Evolutionary conservation across 805 yeast species (phyloP).

Genomic region (Ogataea trehalophila): DNA sequence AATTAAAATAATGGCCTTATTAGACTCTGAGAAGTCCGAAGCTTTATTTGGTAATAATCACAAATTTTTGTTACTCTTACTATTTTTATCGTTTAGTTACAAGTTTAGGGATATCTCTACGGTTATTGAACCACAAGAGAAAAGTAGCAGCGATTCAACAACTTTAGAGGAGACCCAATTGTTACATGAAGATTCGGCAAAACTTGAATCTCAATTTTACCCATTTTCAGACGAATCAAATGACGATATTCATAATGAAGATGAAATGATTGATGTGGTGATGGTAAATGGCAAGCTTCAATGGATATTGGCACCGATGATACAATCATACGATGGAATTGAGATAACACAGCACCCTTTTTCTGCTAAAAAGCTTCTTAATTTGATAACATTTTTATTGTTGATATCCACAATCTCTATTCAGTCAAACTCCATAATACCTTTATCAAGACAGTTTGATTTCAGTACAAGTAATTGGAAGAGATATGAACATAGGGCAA

Average conservation of each 20-base stretch:
- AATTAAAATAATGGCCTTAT: conserved; percentile 38
- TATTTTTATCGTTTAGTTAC: conserved; percentile 41
- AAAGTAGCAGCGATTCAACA: conserved; percentile 7
- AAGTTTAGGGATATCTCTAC: conserved; percentile 3
- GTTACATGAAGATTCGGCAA: background rate
- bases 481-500: conserved; percentile 39
- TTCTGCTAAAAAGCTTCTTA: conserved; percentile 36
- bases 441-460: conserved; percentile 15
- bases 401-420: conserved; percentile 34
- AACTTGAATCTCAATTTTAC: background rate
- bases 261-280: conserved; percentile 21
- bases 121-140: conserved; percentile 1
- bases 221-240: background rate
- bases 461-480: conserved; percentile 34
- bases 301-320: conserved; percentile 31
- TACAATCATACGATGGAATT: conserved; percentile 41
- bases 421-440: conserved; percentile 10
- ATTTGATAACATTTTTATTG: conserved; percentile 46
- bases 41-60: conserved; percentile 28
- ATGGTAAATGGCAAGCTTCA: conserved; percentile 17
- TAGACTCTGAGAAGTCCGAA: conserved; percentile 40
- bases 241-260: background rate
- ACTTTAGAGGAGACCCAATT: background rate
- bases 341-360: conserved; percentile 35
- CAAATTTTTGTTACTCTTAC: conserved; percentile 36